Percentiles rank a stretch among this genome's conserved stretches.
Evolutionary conservation across 768 basidiomycete species (phyloP).

Genomic region (Tephrocybe sp.): DNA sequence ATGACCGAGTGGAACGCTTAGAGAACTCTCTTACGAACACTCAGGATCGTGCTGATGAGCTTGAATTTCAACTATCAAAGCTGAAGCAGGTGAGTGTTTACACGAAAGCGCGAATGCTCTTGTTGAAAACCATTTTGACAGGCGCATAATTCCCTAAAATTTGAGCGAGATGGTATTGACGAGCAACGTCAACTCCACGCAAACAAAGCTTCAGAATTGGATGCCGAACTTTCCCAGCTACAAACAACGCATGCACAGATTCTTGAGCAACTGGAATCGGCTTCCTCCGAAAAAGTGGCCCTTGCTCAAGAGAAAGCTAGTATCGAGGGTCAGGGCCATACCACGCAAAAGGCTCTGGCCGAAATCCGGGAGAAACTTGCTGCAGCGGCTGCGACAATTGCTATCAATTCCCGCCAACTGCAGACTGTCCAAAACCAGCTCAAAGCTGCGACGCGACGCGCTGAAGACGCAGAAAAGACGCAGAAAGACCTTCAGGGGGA

Average conservation of each 20-base stretch:
- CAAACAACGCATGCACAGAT: slow-evolving; percentile 36
- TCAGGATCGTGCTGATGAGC: slow-evolving; percentile 79
- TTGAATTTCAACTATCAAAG: slow-evolving; percentile 81
- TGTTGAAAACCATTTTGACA: slow-evolving; percentile 25
- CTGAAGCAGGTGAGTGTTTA: slow-evolving; percentile 62
- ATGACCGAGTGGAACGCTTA: slow-evolving; percentile 76
- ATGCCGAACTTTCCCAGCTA: slow-evolving; percentile 46
- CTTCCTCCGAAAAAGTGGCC: slow-evolving; percentile 45
- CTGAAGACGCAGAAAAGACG: slow-evolving; percentile 71
- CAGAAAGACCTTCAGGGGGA: slow-evolving; percentile 76
- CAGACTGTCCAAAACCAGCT: slow-evolving; percentile 68
- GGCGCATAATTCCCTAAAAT: slow-evolving; percentile 58
- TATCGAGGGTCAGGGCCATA: slow-evolving; percentile 47
- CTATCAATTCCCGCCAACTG: slow-evolving; percentile 52
- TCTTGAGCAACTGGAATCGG: slow-evolving; percentile 42
- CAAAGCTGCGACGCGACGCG: slow-evolving; percentile 61
- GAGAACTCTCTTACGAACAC: slow-evolving; percentile 75
- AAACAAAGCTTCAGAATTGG: slow-evolving; percentile 48
- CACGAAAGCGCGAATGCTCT: not conserved
- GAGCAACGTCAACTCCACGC: slow-evolving; percentile 40
- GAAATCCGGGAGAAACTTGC: slow-evolving; percentile 62
- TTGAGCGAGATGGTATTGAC: slow-evolving; percentile 60
- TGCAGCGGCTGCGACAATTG: slow-evolving; percentile 53
- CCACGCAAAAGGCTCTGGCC: slow-evolving; percentile 44
- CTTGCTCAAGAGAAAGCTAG: slow-evolving; percentile 50